Base-by-base conservation (phyloP, 345 rosid species). In the Punica granatum region DNA sequence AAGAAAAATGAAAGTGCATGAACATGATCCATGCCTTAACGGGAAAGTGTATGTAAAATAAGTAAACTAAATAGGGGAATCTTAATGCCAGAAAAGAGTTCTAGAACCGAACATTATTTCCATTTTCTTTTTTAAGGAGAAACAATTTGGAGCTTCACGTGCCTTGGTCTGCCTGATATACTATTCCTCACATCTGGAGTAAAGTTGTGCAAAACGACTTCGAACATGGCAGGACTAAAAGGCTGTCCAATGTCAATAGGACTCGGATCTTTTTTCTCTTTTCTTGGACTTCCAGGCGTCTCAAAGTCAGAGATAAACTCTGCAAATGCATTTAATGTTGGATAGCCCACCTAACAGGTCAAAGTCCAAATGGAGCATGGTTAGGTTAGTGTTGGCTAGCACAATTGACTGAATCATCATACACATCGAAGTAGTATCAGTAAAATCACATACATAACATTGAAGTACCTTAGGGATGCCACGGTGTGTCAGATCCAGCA, bases 111-210 rank as follows among this genome's bases (percentile, higher is more conserved):
- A 51, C 41, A 37, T 4, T 11, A 37, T 37, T 4, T 5, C 11
- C 11, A 11, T 4, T 19, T 51, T 51, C 28, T 28, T 8, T 21
- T 21, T 26, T 28, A 36, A 11, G 7, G 8, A 23, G 39, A 46
- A n/a, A 56, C 10, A 58, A 6, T 35, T 31, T 25, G 56, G 60
- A 61, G 68, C 69, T 19, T 65, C 65, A 74, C 89, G 78, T 76
- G 88, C 98, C 99, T 94, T 70, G 92, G 93, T 67, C 96, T 74
- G 69, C 93, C 89, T 28, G 90, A 85, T 72, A 84, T 80, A 83
- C 85, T 74, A 83, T 69, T 84, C 63, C 85, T 89, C 70, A 91
- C 88, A 79, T 91, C 96, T 23, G 98, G 98, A 48, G 96, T 85
- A 77, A 94, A 94, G 25, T 75, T 79, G 73, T 80, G 81, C 65